phyloP scores from a whole-genome alignment of 2,329 filamentous ascomycete genomes.

The Aspergillus felis region DNA sequence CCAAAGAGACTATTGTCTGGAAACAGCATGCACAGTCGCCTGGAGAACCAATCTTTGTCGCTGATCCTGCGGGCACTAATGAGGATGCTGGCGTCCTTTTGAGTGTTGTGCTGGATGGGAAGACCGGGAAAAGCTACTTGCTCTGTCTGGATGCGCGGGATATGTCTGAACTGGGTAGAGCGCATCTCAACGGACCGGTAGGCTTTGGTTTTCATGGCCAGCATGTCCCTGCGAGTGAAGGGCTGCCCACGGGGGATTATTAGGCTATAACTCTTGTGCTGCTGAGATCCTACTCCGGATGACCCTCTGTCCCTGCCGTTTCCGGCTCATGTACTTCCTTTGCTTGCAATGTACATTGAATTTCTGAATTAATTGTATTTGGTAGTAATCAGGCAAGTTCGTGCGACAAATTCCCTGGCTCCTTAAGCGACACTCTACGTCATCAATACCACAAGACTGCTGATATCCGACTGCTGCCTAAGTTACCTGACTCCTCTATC shows the following conservation, averaged over 20 bases:
- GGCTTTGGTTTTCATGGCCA: slow-evolving; percentile 54
- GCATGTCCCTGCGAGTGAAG: slow-evolving; percentile 25
- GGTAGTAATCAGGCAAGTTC: not conserved
- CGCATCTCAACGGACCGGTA: slow-evolving; percentile 47
- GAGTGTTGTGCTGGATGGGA: slow-evolving; percentile 52
- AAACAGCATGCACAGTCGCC: slow-evolving; percentile 48
- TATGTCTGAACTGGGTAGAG: slow-evolving; percentile 49
- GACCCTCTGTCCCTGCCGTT: too few relatives aligned
- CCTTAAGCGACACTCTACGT: too few relatives aligned
- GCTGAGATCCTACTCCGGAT: too few relatives aligned
- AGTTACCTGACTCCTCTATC: too few relatives aligned
- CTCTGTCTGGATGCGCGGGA: slow-evolving; percentile 49
- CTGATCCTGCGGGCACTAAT: slow-evolving; percentile 19
- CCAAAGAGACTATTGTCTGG: slow-evolving; percentile 41
- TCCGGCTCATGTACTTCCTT: not conserved
- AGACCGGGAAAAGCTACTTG: slow-evolving; percentile 49
- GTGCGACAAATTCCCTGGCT: too few relatives aligned
- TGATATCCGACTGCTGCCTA: too few relatives aligned
- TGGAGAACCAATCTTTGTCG: slow-evolving; percentile 53
- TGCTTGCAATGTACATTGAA: not conserved
- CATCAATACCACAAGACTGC: too few relatives aligned
- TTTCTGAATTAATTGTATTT: too few relatives aligned
- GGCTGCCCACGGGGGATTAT: slow-evolving; percentile 26
- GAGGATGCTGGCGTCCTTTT: slow-evolving; percentile 55
- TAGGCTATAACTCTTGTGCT: slow-evolving; percentile 2